These are phyloP conservation scores for Prototheca cutis DNA, from an alignment of 163 green algal species.

Conservation along the genomic window DNA sequence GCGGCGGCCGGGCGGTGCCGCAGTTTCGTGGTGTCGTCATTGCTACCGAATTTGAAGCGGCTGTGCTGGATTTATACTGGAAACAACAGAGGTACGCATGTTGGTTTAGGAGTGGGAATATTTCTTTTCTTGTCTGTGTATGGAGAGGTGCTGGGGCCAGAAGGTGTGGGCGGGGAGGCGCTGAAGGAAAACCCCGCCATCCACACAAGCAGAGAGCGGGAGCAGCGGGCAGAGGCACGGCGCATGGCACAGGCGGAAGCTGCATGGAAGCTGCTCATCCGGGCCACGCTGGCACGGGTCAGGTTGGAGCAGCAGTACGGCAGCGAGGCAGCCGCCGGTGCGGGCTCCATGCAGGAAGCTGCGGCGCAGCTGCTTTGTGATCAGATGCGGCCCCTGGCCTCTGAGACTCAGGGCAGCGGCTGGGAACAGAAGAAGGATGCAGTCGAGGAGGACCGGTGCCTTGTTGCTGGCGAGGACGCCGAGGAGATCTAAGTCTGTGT, in stretches of 20 bases:
- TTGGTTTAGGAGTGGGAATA: too few relatives aligned
- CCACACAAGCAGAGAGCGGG: conserved; percentile 13
- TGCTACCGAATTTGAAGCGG: conserved; percentile 40
- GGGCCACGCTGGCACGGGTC: conserved; percentile 16
- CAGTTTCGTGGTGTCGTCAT: conserved; percentile 72
- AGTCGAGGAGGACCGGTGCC: not conserved
- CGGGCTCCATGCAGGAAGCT: not conserved
- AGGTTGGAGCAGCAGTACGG: conserved; percentile 30
- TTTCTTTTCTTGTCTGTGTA: too few relatives aligned
- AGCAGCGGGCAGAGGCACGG: conserved; percentile 12
- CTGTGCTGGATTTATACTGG: conserved; percentile 20
- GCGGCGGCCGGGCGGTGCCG: conserved; percentile 55
- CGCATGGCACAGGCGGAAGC: conserved; percentile 14
- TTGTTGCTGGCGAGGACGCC: not conserved
- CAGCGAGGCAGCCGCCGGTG: not conserved
- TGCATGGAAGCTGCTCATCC: conserved; percentile 30
- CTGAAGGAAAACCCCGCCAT: not conserved
- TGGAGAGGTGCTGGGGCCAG: too few relatives aligned
- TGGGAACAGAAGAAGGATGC: not conserved
- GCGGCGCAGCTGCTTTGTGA: not conserved
- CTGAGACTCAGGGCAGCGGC: not conserved
- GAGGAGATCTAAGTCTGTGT: not conserved
- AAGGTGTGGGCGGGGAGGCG: too few relatives aligned
- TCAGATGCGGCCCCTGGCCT: too few relatives aligned
- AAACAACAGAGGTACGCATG: conserved; percentile 20